Evolutionary conservation across 805 yeast species (phyloP).

Genomic region (Torulaspora microellipsoides): DNA sequence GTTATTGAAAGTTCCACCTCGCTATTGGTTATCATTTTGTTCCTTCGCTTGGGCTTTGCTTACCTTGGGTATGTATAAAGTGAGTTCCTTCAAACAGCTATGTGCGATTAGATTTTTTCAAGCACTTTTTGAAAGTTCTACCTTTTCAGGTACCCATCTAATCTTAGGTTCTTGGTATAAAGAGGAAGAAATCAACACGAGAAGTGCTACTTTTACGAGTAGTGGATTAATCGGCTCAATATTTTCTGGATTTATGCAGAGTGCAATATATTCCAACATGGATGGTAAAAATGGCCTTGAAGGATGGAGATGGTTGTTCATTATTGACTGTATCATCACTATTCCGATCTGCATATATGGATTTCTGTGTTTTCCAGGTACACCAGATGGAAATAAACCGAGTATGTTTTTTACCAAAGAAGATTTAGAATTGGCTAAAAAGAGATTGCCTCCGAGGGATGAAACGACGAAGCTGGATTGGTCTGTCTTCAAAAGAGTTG

Average conservation of each 20-base stretch:
- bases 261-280: slow-evolving; percentile 44
- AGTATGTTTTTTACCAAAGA: slow-evolving; percentile 34
- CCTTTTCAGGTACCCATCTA: slow-evolving; percentile 47
- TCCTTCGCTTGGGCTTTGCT: slow-evolving; percentile 49
- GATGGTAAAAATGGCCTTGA: slow-evolving; percentile 42
- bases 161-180: slow-evolving; percentile 49
- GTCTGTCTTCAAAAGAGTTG: slow-evolving; percentile 38
- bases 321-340: slow-evolving; percentile 51
- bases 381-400: slow-evolving; percentile 41
- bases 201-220: slow-evolving; percentile 48
- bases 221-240: slow-evolving; percentile 49
- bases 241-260: slow-evolving; percentile 48
- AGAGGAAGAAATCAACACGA: slow-evolving; percentile 40
- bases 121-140: slow-evolving; percentile 53
- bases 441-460: slow-evolving; percentile 36
- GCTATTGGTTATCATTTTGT: slow-evolving; percentile 48
- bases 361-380: slow-evolving; percentile 48
- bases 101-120: slow-evolving; percentile 52
- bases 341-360: slow-evolving; percentile 50
- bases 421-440: slow-evolving; percentile 37
- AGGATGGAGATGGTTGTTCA: slow-evolving; percentile 62
- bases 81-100: slow-evolving; percentile 41
- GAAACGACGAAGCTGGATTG: slow-evolving; percentile 35
- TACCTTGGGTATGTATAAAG: slow-evolving; percentile 46
- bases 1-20: slow-evolving; percentile 45